phyloP scores from a whole-genome alignment of 805 yeast species.

The Zygotorulaspora chibaensis region DNA sequence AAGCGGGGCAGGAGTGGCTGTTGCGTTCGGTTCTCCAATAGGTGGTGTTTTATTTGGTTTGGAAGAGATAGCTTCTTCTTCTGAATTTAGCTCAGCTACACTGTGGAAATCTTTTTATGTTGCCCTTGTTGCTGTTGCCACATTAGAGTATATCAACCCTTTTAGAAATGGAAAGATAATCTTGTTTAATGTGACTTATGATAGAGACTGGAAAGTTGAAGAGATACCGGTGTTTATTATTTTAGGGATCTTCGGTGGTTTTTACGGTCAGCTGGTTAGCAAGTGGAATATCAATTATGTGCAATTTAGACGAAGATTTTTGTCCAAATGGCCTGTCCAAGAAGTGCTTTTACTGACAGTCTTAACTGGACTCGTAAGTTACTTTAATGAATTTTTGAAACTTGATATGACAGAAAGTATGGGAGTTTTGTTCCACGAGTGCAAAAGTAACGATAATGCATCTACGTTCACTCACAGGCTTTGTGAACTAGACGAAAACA shows the following conservation, averaged over 20 bases:
- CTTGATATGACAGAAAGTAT: constrained; percentile 94
- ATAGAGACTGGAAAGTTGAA: constrained; percentile 77
- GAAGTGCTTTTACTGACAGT: constrained; percentile 69
- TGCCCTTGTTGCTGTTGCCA: constrained; percentile 79
- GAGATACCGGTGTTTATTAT: constrained; percentile 78
- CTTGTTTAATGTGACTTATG: constrained; percentile 85
- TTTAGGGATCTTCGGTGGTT: constrained; percentile 86
- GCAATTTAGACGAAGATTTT: constrained; percentile 67
- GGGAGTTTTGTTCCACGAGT: constrained; percentile 85
- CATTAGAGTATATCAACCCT: constrained; percentile 78
- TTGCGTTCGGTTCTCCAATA: constrained; percentile 95
- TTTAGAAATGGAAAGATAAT: constrained; percentile 94
- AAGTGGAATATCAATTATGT: constrained; percentile 73
- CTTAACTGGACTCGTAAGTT: constrained; percentile 71
- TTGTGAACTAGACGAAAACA: constrained; percentile 37
- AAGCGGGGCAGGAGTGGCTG: constrained; percentile 97
- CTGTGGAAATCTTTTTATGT: constrained; percentile 92
- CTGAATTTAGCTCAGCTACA: constrained; percentile 67
- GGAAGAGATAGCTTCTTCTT: constrained; percentile 74
- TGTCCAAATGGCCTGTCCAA: constrained; percentile 44
- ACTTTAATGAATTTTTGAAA: constrained; percentile 74
- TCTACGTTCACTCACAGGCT: constrained; percentile 40
- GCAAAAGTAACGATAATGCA: constrained; percentile 42
- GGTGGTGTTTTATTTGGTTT: constrained; percentile 92
- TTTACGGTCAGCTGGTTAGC: constrained; percentile 76